Conservation (phyloP, 2,329 filamentous ascomycete genomes). For the Monosporascus cannonballus region DNA sequence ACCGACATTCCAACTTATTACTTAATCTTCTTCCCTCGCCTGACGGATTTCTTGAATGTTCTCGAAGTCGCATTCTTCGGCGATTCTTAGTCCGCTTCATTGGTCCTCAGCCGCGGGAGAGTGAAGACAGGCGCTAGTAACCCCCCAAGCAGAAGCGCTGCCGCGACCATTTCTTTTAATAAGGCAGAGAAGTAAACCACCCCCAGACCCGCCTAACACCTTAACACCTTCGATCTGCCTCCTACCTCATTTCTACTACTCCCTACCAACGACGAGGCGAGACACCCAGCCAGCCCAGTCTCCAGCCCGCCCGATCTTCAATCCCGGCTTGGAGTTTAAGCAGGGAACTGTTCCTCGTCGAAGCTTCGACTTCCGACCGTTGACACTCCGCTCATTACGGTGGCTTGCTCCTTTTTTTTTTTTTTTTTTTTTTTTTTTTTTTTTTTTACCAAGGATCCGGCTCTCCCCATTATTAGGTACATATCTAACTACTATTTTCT, state of each 20-base stretch:
- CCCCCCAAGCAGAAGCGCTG: constrained; percentile 3
- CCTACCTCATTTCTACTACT: background rate
- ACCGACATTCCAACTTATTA: too few relatives aligned
- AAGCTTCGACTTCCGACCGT: background rate
- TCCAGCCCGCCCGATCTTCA: background rate
- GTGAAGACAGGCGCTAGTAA: constrained; percentile 10
- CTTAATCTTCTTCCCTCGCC: background rate
- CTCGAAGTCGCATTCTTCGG: constrained; percentile 16
- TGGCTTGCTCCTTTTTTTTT: background rate
- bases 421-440: too few relatives aligned
- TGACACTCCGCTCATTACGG: background rate
- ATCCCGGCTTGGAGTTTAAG: background rate
- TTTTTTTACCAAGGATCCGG: background rate
- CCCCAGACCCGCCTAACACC: constrained; percentile 14
- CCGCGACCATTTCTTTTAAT: background rate
- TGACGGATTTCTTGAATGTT: constrained; percentile 17
- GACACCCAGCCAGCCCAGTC: background rate
- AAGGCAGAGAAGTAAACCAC: background rate
- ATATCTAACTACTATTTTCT: too few relatives aligned
- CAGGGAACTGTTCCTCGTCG: background rate
- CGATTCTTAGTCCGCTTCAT: constrained; percentile 19
- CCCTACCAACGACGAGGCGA: background rate
- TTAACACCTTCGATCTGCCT: background rate
- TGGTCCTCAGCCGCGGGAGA: constrained; percentile 13
- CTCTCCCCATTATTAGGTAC: background rate